Conservation (phyloP, 768 basidiomycete genomes). For the Candolleomyces eurysporus region DNA sequence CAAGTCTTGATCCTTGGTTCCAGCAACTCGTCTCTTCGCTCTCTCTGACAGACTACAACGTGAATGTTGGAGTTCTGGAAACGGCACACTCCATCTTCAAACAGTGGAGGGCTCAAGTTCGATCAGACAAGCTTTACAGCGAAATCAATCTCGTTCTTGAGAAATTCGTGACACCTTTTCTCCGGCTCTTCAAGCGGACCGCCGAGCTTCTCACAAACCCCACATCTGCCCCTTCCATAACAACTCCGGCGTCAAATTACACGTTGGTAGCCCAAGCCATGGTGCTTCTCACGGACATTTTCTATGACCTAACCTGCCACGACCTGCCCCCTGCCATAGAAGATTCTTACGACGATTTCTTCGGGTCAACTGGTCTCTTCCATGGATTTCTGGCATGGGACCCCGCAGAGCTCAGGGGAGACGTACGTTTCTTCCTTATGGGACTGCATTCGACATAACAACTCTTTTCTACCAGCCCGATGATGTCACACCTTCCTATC, state of each 20-base stretch:
- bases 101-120: constrained; percentile 88
- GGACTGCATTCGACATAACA: not conserved
- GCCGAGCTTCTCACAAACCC: constrained; percentile 44
- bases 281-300: constrained; percentile 80
- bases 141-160: constrained; percentile 90
- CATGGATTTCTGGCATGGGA: constrained; percentile 83
- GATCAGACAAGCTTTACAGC: constrained; percentile 81
- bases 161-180: constrained; percentile 82
- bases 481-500: constrained; percentile 77
- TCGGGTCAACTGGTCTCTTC: constrained; percentile 73
- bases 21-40: constrained; percentile 90
- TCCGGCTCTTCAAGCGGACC: constrained; percentile 76
- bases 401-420: constrained; percentile 60
- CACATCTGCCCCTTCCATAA: constrained; percentile 29
- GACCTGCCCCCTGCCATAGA: constrained; percentile 95
- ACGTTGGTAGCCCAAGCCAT: constrained; percentile 67
- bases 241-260: constrained; percentile 38
- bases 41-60: constrained; percentile 73
- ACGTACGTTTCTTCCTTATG: constrained; percentile 46
- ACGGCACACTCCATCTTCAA: constrained; percentile 96
- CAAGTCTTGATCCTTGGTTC: constrained; percentile 1
- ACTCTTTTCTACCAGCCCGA: constrained; percentile 53
- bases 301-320: constrained; percentile 92
- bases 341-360: constrained; percentile 82
- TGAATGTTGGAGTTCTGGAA: constrained; percentile 88